These are phyloP conservation scores for Truncatella angustata DNA, from an alignment of 2,329 filamentous ascomycete genomes.

Conservation along the genomic window DNA sequence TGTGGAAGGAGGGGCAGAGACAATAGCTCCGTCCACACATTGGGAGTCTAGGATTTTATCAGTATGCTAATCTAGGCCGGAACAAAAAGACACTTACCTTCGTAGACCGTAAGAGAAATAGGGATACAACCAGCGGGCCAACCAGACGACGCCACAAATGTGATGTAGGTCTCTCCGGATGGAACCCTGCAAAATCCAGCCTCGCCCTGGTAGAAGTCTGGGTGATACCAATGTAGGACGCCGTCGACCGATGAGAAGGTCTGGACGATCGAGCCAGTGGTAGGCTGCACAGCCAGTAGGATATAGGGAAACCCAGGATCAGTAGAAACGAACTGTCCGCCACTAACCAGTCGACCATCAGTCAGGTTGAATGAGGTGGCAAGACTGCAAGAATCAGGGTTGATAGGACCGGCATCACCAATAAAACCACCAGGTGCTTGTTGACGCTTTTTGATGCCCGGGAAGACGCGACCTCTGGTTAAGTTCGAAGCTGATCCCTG, in stretches of 20 bases:
- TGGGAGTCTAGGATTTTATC: constrained; percentile 7
- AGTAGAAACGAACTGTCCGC: constrained; percentile 17
- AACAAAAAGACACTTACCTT: constrained; percentile 11
- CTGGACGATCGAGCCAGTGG: constrained; percentile 10
- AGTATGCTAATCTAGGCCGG: too few relatives aligned
- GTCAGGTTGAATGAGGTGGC: constrained; percentile 23
- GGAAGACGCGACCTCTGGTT: not conserved
- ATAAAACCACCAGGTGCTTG: not conserved
- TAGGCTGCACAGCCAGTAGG: constrained; percentile 12
- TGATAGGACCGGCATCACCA: not conserved
- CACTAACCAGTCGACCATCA: constrained; percentile 17
- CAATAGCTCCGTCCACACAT: constrained; percentile 16
- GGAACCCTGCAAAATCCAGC: constrained; percentile 25
- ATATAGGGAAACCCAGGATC: constrained; percentile 16
- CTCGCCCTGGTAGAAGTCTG: constrained; percentile 19
- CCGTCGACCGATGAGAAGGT: constrained; percentile 18
- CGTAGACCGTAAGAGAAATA: constrained; percentile 15
- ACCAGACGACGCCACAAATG: constrained; percentile 13
- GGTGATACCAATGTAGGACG: constrained; percentile 25
- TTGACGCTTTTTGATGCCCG: not conserved
- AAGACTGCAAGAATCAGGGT: constrained; percentile 19
- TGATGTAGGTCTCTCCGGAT: constrained; percentile 19
- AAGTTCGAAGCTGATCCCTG: not conserved
- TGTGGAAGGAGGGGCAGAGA: not conserved
- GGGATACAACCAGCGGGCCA: constrained; percentile 18